Evolutionary conservation across 805 yeast species (phyloP), one percentile per base, ranked within the genome.

Genomic region (Priceomyces medius): DNA sequence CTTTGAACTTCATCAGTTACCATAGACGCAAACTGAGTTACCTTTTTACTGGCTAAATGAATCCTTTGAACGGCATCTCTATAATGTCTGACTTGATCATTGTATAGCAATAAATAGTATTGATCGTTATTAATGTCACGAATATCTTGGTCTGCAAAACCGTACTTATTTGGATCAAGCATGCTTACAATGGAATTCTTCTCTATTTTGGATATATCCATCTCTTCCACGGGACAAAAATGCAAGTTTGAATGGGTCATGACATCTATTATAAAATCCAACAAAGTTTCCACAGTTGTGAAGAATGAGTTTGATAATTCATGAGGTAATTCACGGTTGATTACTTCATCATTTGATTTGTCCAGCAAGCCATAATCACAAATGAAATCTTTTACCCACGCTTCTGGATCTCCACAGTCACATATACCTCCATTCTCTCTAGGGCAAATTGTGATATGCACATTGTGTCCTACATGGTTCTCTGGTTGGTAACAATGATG

Each of bases 341-440:
- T 27, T 16, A 35, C 31, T n/a, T 37, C 40, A 4, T 21, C 6
- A 12, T 35, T 40, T 17, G 38, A 48, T 8, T 41, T 44, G 7
- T 41, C 43, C n/a, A 47, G 38, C 3, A 42, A 20, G 3, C 62
- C 54, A 41, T 48, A 54, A 14, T 69, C 68, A 57, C 96, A 88
- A 10, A 65, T 54, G 32, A 80, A 65, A 1, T 71, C 61, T 12
- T 59, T 60, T 3, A 68, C 74, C 89, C 95, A 88, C 0, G 95
- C 95, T 54, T 86, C 95, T 0, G 81, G 78, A 54, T 88, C 96
- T 3, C 96, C 96, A 59, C 96, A 88, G 55, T 88, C 96, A 58
- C 95, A 85, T 14, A 83, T 85, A 0, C 93, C 93, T 28, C 90
- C 87, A 43, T 78, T 84, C 45, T 79, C 85, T 39, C 86, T 69